These are phyloP conservation scores for Eucalyptus erythrocorys DNA, from an alignment of 345 rosid species.

Conservation along the genomic window DNA sequence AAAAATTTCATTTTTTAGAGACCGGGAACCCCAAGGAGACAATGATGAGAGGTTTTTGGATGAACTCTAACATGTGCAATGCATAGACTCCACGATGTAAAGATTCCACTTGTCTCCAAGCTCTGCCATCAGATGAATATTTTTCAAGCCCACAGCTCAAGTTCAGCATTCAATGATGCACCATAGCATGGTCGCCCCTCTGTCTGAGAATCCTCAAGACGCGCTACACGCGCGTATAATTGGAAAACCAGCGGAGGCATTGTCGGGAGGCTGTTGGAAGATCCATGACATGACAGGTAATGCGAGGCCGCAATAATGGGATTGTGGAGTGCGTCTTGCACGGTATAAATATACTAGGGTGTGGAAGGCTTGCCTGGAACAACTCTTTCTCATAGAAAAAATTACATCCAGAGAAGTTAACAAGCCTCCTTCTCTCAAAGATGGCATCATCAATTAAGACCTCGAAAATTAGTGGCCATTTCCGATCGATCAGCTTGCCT, in stretches of 20 bases:
- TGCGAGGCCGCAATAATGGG: neutral
- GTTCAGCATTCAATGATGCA: neutral
- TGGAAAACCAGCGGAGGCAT: neutral
- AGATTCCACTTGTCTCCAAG: neutral
- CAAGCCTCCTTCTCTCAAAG: neutral
- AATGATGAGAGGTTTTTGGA: neutral
- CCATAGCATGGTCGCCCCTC: neutral
- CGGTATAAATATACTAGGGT: neutral
- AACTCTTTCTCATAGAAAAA: neutral
- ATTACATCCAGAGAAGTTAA: neutral
- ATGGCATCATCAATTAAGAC: neutral
- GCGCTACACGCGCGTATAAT: neutral
- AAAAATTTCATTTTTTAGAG: neutral
- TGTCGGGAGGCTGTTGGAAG: neutral
- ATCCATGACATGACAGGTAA: neutral
- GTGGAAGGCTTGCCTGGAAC: neutral
- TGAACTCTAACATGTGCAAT: neutral
- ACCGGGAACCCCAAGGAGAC: neutral
- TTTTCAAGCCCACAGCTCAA: neutral
- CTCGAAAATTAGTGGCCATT: neutral
- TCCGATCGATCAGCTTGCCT: neutral
- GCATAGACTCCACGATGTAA: neutral
- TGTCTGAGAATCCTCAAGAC: neutral
- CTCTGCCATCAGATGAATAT: neutral
- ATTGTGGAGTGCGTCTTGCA: neutral